Evolutionary conservation across 305 asterid genomes (phyloP), one percentile per base, ranked within the genome.

Genomic region (Fraxinus sp.): DNA sequence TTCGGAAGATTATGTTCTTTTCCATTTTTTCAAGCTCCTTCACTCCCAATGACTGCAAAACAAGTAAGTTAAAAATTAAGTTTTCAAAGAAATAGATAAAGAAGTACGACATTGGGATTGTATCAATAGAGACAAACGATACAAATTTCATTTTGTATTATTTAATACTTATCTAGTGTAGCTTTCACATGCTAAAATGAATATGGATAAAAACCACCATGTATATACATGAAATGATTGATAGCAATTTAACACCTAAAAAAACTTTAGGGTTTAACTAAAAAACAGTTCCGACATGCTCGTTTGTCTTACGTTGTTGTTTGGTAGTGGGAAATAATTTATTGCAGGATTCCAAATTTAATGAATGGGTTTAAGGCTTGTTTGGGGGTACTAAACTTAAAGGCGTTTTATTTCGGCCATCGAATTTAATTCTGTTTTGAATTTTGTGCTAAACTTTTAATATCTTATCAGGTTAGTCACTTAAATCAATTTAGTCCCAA

Each of bases 241-340:
- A 68, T 30, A 28, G 74, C 1, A 68, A 28, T 68, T 68, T 14
- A 3, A 26, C n/a, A 30, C 18, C 74, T 28, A 68, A 28, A 10
- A 28, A 68, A 68, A 28, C 74, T 68, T 68, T 68, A 68, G 39
- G 37, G 74, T 26, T 68, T 68, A 28, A 68, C 14, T 68, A 68
- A 68, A 68, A 68, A 14, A 68, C 74, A 68, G 74, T 68, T 68
- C 74, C 39, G 74, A 68, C 74, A 68, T 68, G 3, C 32, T 26
- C 36, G 13, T 68, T 68, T 68, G 74, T 68, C 74, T 30, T 68
- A 68, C n/a, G 9, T 13, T 30, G 37, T 68, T 68, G 74, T 68
- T 68, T 68, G 16, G 20, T 68, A 68, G 74, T 28, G 39, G 8
- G 37, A 30, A 26, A 26, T 5, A 13, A 68, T 26, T 68, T 68